Evolutionary conservation across 148 eudicot species (phyloP).

Genomic region (Dysphania ambrosioides): DNA sequence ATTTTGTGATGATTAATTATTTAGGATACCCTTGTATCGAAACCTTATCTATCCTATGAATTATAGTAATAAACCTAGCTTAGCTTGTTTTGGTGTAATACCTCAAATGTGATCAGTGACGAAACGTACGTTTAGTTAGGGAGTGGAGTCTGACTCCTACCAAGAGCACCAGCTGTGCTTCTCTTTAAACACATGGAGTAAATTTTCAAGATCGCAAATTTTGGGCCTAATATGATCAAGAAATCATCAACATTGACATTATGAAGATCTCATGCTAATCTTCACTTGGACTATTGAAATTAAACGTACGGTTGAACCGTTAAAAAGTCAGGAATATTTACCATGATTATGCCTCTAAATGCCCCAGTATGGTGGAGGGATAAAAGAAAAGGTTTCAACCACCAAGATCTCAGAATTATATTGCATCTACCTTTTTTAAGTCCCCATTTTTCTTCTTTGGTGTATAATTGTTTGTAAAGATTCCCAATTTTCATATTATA

Average conservation of each 20-base stretch:
- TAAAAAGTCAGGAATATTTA: not conserved
- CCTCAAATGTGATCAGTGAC: no score
- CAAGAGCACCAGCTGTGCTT: no score
- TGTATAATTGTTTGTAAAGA: not conserved
- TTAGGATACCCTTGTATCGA: not conserved
- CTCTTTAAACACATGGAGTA: no score
- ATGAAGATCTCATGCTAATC: not conserved
- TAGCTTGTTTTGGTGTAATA: no score
- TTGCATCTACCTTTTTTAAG: slow-evolving; percentile 3
- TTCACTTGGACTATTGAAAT: not conserved
- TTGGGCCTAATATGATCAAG: no score
- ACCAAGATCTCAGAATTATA: slow-evolving; percentile 8
- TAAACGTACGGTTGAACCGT: not conserved
- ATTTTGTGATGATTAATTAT: not conserved
- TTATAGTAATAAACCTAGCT: no score
- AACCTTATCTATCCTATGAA: not conserved
- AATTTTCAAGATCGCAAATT: no score
- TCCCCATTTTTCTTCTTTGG: slow-evolving; percentile 2
- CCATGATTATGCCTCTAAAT: slow-evolving; percentile 5
- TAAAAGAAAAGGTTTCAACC: slow-evolving; percentile 7
- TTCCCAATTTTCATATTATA: not conserved
- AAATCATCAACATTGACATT: not conserved
- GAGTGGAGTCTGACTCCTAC: no score
- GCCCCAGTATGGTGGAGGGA: not conserved
- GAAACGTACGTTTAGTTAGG: no score